Base-by-base conservation (phyloP, 2,329 filamentous ascomycete genomes). In the Gaeumannomyces tritici region DNA sequence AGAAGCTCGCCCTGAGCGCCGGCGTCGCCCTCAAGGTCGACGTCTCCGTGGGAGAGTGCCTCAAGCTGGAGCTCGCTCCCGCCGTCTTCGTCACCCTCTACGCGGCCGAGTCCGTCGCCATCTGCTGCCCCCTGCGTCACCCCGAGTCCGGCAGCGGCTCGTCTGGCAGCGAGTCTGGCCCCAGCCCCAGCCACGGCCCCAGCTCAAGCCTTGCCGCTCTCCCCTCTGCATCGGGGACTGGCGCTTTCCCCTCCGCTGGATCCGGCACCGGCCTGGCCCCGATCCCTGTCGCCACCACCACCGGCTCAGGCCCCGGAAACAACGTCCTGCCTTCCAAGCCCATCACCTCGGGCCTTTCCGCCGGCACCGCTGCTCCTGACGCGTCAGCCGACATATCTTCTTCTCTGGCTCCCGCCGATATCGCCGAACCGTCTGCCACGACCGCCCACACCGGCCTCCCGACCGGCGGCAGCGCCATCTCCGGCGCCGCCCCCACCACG, bases 11-110 rank as follows among this genome's bases (percentile, higher is more conserved):
- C 28, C 65, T 72, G 24, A 66, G 66, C 33, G 65, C 68, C 47
- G 70, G 70, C 63, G 31, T 72, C 54, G 62, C 66, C 59, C 62
- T 70, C 55, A 66, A 68, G 28, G 55, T 71, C 29, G 67, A 69
- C 47, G 65, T 71, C 26, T 66, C 67, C 54, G 56, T 68, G 24
- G 64, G 62, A 26, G 61, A 68, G 62, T 27, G 65, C 28, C 24
- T 71, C 28, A 59, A 66, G 56, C 64, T 72, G 27, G 63, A 63
- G 33, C 66, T 72, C 9, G 70, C 70, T 11, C 70, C 70, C 27
- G 66, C 66, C 26, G 64, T 70, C 58, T 67, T 68, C 26, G 64
- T 71, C 60, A 69, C 67, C n/a, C 67, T 72, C 5, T 68, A 69
- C 15, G 62, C 65, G 15, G 66, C 65, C 7, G 61, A 64, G 5